Percentiles rank a stretch among this genome's conserved stretches.
phyloP scores from a whole-genome alignment of 352 stramenopile species.

The Phytophthora uliginosa region DNA sequence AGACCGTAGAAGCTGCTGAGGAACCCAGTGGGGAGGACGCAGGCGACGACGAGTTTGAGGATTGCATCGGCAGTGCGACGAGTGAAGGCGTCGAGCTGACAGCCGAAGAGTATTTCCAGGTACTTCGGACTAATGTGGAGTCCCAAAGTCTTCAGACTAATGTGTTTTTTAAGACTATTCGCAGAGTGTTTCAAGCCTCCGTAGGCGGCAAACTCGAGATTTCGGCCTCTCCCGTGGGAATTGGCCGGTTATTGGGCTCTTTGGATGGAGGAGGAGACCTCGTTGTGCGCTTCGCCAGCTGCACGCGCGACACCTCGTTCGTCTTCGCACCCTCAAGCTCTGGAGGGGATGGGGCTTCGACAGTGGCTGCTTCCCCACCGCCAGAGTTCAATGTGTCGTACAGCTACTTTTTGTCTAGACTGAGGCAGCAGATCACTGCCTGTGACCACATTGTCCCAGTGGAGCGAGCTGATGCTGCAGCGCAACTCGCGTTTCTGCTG shows the following conservation, averaged over 20 bases:
- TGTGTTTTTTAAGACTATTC: slow-evolving; percentile 5
- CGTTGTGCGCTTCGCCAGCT: slow-evolving; percentile 14
- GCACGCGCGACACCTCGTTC: slow-evolving; percentile 22
- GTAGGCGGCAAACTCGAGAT: slow-evolving; percentile 1
- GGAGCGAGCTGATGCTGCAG: slow-evolving; percentile 15
- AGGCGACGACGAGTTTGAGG: slow-evolving; percentile 10
- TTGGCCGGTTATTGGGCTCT: not conserved
- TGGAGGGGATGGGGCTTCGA: not conserved
- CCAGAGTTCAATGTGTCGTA: slow-evolving; percentile 21
- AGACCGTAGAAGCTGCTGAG: not conserved
- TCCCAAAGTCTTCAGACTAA: not conserved
- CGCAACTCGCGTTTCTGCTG: slow-evolving; percentile 7
- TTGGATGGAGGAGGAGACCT: not conserved
- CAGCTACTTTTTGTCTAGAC: slow-evolving; percentile 20
- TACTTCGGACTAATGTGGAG: slow-evolving; percentile 1
- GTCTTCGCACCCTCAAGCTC: not conserved
- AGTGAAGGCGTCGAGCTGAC: not conserved
- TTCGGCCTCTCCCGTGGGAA: not conserved
- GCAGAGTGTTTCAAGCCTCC: not conserved
- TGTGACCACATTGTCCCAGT: slow-evolving; percentile 46
- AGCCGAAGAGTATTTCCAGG: slow-evolving; percentile 10
- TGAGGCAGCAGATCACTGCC: slow-evolving; percentile 30
- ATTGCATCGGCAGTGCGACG: slow-evolving; percentile 7
- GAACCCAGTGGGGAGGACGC: not conserved
- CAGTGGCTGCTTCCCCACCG: not conserved